A percentile compares a stretch with the other conserved stretches of the same genome.
Evolutionary conservation across 108 stramenopile species (phyloP).

Genomic region (Nitzschia sp.): DNA sequence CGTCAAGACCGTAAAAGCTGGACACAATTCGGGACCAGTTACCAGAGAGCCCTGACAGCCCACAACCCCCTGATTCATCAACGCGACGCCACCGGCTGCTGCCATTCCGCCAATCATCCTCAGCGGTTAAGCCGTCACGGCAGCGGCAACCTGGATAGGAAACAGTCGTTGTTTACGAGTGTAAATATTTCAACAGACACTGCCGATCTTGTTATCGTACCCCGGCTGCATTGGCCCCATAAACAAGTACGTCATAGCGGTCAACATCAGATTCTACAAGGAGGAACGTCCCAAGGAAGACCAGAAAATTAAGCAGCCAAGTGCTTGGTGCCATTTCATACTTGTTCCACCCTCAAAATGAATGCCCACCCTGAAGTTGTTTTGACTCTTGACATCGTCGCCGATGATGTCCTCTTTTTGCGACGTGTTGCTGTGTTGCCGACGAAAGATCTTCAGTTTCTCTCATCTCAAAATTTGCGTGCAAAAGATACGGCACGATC

Average conservation of each 20-base stretch:
- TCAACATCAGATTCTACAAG: neutral
- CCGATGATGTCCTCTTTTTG: too few species aligned
- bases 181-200: neutral
- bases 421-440: too few species aligned
- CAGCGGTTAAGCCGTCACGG: slow-evolving; percentile 17
- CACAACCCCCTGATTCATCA: slow-evolving; percentile 18
- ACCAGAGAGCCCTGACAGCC: neutral
- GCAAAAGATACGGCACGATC: neutral
- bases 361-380: too few species aligned
- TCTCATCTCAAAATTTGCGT: too few species aligned
- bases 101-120: slow-evolving; percentile 15
- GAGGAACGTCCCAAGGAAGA: too few species aligned
- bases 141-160: slow-evolving; percentile 6
- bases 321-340: too few species aligned
- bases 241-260: neutral
- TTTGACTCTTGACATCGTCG: too few species aligned
- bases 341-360: too few species aligned
- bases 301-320: too few species aligned
- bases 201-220: neutral
- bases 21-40: slow-evolving; percentile 1
- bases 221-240: slow-evolving; percentile 9
- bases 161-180: too few species aligned
- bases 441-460: too few species aligned
- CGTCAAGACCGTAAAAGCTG: neutral
- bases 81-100: slow-evolving; percentile 6